These are phyloP conservation scores for Kregervanrija delftensis DNA, from an alignment of 805 yeast genomes.

Conservation along the genomic window DNA sequence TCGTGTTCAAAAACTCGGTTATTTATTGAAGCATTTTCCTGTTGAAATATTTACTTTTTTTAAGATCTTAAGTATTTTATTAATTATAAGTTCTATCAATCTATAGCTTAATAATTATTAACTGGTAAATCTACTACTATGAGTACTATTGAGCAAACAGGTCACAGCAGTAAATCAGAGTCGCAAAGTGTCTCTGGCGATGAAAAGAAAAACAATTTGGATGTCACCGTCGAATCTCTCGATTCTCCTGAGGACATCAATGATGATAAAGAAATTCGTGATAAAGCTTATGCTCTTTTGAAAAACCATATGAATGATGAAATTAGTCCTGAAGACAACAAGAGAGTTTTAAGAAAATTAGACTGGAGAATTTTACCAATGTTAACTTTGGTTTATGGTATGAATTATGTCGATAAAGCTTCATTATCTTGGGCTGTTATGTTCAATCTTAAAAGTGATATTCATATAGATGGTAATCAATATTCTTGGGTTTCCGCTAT, in stretches of 20 bases:
- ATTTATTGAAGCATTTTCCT: too few species aligned
- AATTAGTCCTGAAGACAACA: conserved; percentile 20
- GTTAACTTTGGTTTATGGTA: conserved; percentile 17
- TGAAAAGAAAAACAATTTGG: not conserved
- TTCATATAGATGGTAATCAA: conserved; percentile 29
- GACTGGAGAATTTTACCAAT: conserved; percentile 27
- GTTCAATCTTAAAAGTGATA: conserved; percentile 25
- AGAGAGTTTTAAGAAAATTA: conserved; percentile 21
- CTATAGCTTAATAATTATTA: too few species aligned
- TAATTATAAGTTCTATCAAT: too few species aligned
- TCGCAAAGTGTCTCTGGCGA: too few species aligned
- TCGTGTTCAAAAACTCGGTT: too few species aligned
- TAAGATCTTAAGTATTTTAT: too few species aligned
- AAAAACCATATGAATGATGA: conserved; percentile 14
- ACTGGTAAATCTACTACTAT: too few species aligned
- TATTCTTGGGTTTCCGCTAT: conserved; percentile 39
- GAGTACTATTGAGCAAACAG: too few species aligned
- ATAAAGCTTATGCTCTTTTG: conserved; percentile 14
- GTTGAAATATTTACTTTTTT: too few species aligned
- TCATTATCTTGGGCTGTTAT: conserved; percentile 25
- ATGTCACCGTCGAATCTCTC: not conserved
- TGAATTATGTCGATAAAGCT: conserved; percentile 24
- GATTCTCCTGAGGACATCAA: conserved; percentile 2
- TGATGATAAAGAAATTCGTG: conserved; percentile 14
- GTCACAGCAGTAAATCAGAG: too few species aligned